These are phyloP conservation scores for Mrakia hoshinonis DNA, from an alignment of 768 basidiomycete species.

Conservation along the genomic window DNA sequence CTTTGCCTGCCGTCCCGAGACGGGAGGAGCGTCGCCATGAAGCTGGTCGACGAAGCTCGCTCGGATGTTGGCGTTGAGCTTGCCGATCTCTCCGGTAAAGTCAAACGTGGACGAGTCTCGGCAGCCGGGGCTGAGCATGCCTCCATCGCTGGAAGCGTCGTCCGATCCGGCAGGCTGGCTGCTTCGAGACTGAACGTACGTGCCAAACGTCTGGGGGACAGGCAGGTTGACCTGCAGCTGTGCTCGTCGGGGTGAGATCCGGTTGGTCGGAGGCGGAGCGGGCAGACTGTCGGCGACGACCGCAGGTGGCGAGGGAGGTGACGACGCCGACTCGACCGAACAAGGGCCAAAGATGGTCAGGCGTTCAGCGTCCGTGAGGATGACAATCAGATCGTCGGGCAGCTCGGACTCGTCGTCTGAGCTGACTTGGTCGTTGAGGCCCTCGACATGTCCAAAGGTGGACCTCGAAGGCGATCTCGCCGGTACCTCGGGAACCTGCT, in stretches of 20 bases:
- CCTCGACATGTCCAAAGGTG: constrained; percentile 15
- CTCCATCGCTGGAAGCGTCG: constrained; percentile 15
- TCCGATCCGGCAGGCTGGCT: constrained; percentile 18
- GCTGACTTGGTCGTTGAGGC: neutral
- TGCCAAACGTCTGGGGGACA: neutral
- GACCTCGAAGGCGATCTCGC: constrained; percentile 2
- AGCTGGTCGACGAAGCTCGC: constrained; percentile 20
- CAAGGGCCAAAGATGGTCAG: neutral
- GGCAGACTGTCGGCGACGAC: neutral
- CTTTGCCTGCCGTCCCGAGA: neutral
- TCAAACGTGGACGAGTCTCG: constrained; percentile 24
- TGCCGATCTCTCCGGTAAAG: constrained; percentile 18
- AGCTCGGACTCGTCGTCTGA: neutral
- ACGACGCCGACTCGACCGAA: neutral
- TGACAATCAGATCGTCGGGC: constrained; percentile 2
- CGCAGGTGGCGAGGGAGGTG: neutral
- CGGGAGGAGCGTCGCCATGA: neutral
- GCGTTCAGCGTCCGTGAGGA: constrained; percentile 5
- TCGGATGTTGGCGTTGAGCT: constrained; percentile 15
- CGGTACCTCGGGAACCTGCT: neutral
- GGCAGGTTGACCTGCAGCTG: constrained; percentile 3
- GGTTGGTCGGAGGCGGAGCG: constrained; percentile 11
- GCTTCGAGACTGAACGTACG: neutral
- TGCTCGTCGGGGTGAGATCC: constrained; percentile 19
- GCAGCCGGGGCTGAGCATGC: neutral